Base-by-base conservation (phyloP, 2,329 filamentous ascomycete species). In the Colletotrichum incanum region DNA sequence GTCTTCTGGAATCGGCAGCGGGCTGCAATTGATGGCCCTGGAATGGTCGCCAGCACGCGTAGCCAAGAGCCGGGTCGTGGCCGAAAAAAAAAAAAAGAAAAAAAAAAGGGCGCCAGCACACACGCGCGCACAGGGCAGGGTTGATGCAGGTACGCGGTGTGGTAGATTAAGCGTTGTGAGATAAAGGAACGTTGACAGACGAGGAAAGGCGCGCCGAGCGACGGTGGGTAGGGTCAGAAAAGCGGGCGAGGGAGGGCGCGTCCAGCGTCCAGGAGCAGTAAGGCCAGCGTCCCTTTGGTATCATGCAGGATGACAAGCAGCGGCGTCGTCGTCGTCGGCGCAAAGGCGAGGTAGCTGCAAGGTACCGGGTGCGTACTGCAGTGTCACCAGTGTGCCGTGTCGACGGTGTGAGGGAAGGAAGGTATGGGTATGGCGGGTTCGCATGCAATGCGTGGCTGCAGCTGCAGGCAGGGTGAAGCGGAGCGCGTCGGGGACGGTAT, bases 201-300 rank as follows among this genome's bases (percentile, higher is more conserved):
- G 43, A 49, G 58, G 41, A 31, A 61, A 34, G 23, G 58, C 20
- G 58, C 41, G 41, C 16, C 41, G 41, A 47, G 9, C 26, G 14
- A 54, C 26, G 31, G 54, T 41, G 54, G 54, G n/a, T 14, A 58
- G 20, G 34, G 75, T 93, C 93, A 4, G 86, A 74, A 9, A 68
- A 72, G n/a, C 89, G 87, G 66, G 85, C 84, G 1, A 79, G 82
- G 9, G 77, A 77, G 28, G 85, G 82, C 26, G 52, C 84, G 86
- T 47, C 96, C 74, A 83, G 60, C n/a, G 28, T 50, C 59, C 43
- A 50, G 59, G 7, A 62, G 43, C 31, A 62, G 59, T 28, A 23
- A 18, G 43, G 59, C 16, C 34, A n/a, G 59, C 43, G 60, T 6
- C 18, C 20, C 31, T 39, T 34, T 41, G 31, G 14, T 34, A 41